A percentile compares a stretch with the other conserved stretches of the same genome.
These are phyloP conservation scores for Gaertneriomyces semiglobifer DNA, from an alignment of 192 early-diverging fungal genomes.

Conservation along the genomic window DNA sequence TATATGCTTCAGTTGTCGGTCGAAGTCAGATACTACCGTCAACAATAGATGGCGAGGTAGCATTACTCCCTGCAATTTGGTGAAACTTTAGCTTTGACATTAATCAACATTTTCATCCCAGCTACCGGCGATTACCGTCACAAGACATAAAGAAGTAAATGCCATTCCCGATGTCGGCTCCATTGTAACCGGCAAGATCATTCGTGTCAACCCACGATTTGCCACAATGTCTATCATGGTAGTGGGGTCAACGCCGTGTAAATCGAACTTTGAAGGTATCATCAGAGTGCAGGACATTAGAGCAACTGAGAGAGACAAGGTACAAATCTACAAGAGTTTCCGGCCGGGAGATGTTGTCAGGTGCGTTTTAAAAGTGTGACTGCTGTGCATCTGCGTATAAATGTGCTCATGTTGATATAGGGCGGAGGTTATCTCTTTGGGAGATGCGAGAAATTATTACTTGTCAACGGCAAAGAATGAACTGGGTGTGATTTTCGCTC, in stretches of 20 bases:
- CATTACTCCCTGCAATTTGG: background rate
- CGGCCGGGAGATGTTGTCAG: conserved; percentile 89
- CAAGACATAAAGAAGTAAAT: conserved; percentile 32
- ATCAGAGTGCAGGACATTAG: conserved; percentile 91
- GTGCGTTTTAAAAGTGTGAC: conserved; percentile 59
- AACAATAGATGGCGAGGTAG: background rate
- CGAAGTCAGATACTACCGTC: conserved; percentile 15
- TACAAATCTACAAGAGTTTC: conserved; percentile 87
- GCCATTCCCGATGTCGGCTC: conserved; percentile 55
- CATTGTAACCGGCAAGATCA: conserved; percentile 76
- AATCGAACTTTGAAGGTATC: conserved; percentile 71
- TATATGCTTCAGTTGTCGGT: conserved; percentile 35
- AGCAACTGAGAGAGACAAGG: conserved; percentile 90
- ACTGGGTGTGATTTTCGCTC: conserved; percentile 89
- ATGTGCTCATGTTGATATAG: conserved; percentile 18
- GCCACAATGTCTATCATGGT: conserved; percentile 91
- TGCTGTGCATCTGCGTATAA: conserved; percentile 1
- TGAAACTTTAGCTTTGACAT: background rate
- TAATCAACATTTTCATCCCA: background rate
- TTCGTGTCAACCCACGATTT: conserved; percentile 82
- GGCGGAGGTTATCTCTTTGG: conserved; percentile 77
- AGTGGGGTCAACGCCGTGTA: conserved; percentile 66
- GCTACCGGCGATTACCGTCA: conserved; percentile 18
- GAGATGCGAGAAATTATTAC: conserved; percentile 87
- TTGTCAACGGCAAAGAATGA: conserved; percentile 91